Percentiles rank a stretch among this genome's conserved stretches.
phyloP scores from a whole-genome alignment of 768 basidiomycete species.

The Neoboletus subvelutipes region DNA sequence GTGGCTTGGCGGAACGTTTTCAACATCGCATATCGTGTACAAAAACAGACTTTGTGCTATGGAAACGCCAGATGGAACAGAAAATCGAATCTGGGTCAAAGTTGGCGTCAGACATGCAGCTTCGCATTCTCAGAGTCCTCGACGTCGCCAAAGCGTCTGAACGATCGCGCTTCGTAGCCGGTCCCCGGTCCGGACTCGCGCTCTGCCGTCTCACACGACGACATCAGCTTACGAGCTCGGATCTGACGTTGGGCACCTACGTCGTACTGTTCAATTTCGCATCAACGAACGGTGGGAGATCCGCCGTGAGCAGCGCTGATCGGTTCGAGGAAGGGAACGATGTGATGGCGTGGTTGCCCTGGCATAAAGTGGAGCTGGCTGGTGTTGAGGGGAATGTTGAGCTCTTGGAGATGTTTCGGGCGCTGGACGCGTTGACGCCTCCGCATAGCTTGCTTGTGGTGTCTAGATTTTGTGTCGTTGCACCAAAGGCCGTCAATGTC shows the following conservation, averaged over 20 bases:
- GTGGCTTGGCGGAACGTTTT: slow-evolving; percentile 54
- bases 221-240: slow-evolving; percentile 16
- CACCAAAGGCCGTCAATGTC: slow-evolving; percentile 1
- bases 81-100: slow-evolving; percentile 30
- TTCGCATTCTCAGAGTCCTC: slow-evolving; percentile 44
- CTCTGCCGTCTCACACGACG: slow-evolving; percentile 38
- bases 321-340: slow-evolving; percentile 41
- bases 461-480: slow-evolving; percentile 28
- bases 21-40: slow-evolving; percentile 42
- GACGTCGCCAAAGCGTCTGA: slow-evolving; percentile 32
- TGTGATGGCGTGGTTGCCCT: slow-evolving; percentile 51
- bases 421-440: slow-evolving; percentile 29
- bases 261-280: slow-evolving; percentile 41
- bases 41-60: slow-evolving; percentile 48
- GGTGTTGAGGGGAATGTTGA: slow-evolving; percentile 12
- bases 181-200: slow-evolving; percentile 39
- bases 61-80: slow-evolving; percentile 52
- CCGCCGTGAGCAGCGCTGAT: slow-evolving; percentile 35
- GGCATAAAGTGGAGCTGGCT: slow-evolving; percentile 40
- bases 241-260: slow-evolving; percentile 28
- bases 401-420: slow-evolving; percentile 18
- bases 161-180: slow-evolving; percentile 27
- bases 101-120: slow-evolving; percentile 40
- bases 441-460: slow-evolving; percentile 31
- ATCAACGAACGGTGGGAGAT: slow-evolving; percentile 22